phyloP scores from a whole-genome alignment of 495 filamentous ascomycete species.

The Aspergillus diversus region DNA sequence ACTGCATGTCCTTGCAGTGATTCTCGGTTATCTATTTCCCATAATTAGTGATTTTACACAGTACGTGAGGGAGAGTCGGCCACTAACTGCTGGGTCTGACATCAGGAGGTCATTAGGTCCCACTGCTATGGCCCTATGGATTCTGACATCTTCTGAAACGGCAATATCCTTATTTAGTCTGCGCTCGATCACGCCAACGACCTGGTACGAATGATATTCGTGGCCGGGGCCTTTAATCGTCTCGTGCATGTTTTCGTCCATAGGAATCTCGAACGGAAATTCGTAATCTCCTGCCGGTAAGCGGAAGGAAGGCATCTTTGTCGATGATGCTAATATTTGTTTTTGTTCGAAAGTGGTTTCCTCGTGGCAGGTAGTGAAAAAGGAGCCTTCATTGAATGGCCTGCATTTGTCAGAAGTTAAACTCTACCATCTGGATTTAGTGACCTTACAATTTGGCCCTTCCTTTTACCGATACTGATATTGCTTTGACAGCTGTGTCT shows the following conservation, averaged over 20 bases:
- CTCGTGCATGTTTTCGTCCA: constrained; percentile 19
- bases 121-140: constrained; percentile 1
- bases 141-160: constrained; percentile 21
- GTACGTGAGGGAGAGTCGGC: background rate
- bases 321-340: constrained; percentile 25
- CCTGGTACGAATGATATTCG: constrained; percentile 29
- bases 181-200: constrained; percentile 26
- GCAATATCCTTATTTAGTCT: constrained; percentile 19
- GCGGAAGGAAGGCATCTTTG: constrained; percentile 25
- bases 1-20: constrained; percentile 7
- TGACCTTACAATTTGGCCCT: constrained; percentile 23
- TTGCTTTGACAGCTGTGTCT: constrained; percentile 17
- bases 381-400: constrained; percentile 9
- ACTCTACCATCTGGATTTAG: background rate
- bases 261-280: constrained; percentile 31
- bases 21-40: background rate
- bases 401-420: constrained; percentile 1
- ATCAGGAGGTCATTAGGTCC: background rate
- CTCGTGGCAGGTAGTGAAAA: constrained; percentile 18
- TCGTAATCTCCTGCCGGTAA: constrained; percentile 30
- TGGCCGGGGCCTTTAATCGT: constrained; percentile 25
- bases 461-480: constrained; percentile 25
- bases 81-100: constrained; percentile 6
- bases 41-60: background rate
- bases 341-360: constrained; percentile 19